Evolutionary conservation across 805 yeast species (phyloP), one percentile per base, ranked within the genome.

Genomic region (Pichia cabralensis): DNA sequence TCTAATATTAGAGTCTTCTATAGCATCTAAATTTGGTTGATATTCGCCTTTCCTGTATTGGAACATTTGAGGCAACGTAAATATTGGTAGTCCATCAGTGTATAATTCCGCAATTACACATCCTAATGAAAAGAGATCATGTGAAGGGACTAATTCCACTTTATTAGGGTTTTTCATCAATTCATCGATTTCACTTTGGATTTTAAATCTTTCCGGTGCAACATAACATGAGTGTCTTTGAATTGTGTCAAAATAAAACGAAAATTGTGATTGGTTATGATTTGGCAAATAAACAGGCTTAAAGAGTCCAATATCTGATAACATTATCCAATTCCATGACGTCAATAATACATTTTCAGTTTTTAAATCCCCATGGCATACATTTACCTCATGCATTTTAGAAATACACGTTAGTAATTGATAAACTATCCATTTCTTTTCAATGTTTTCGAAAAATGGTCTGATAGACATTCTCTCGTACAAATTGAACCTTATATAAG

Each of bases 101-200:
- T 80, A 84, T 6, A 92, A 57, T 54, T 92, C 98, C 1, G 94
- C 95, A 45, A 92, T 78, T 3, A 82, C 85, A 60, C 98, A 92
- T 0, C 94, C 94, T 29, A 77, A 51, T 35, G 85, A 71, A 52
- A 83, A 83, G 17, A 89, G 62, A 56, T 92, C 98, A 92, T 83
- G 82, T 31, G 70, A 69, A 19, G 64, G 62, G 1, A 76, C 68
- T 20, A 82, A 52, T 11, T 44, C 46, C 3, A 55, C 64, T 36
- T 15, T 28, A 22, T 16, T 30, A 8, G 22, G 33, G 32, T 27
- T 28, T 13, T 17, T 31, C 28, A 29, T 37, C 22, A 27, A 22
- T 25, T 43, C 26, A 40, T 56, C 35, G 2, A 40, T 39, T 26
- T 45, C 45, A 6, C 46, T 52, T 5, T 48, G 55, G 3, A 49